Base-by-base conservation (phyloP, 805 yeast species). In the Sugiyamaella mastotermitis region DNA sequence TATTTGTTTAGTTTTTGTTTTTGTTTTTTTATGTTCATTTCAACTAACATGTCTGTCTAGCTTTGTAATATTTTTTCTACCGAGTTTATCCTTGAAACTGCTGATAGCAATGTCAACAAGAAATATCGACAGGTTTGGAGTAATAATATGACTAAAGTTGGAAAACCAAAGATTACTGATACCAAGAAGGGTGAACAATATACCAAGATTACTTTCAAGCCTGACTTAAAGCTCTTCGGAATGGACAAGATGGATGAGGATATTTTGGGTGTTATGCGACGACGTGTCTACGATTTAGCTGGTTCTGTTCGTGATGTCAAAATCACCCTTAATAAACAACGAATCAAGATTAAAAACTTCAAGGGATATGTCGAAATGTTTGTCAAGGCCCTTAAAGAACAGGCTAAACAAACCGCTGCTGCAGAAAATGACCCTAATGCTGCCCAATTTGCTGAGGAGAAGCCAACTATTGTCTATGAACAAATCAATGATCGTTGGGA, bases 281-380 rank as follows among this genome's bases (percentile, higher is more conserved):
- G 98, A 60, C 86, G 98, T 68, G 97, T 90, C 18, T 90, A 81
- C 56, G 98, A 92, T 69, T 67, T 92, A 50, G 88, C 94, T 42
- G 98, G 98, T 47, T 83, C 97, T 3, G 94, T 87, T 6, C 74
- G 76, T 44, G 94, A 87, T 45, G 71, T 94, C 44, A 74, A 69
- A 46, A 90, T 92, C 31, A 77, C 70, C 47, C 68, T 92, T 47
- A 85, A 92, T 55, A 94, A 83, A 42, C 76, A 76, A 46, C 69
- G 74, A 33, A 62, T 92, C 35, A 77, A 74, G 43, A 70, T 92
- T 32, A 71, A 72, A 46, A 79, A 76, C 52, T 92, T 92, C 71
- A 88, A 86, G 60, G 73, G 74, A 39, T 92, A 92, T 50, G 90
- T 88, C 25, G 95, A 86, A 49, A 71, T 90, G 72, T 92, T 86